Evolutionary conservation across 106 monocot genomes (phyloP), one percentile per base, ranked within the genome.

Genomic region (Amphibolis antarctica): DNA sequence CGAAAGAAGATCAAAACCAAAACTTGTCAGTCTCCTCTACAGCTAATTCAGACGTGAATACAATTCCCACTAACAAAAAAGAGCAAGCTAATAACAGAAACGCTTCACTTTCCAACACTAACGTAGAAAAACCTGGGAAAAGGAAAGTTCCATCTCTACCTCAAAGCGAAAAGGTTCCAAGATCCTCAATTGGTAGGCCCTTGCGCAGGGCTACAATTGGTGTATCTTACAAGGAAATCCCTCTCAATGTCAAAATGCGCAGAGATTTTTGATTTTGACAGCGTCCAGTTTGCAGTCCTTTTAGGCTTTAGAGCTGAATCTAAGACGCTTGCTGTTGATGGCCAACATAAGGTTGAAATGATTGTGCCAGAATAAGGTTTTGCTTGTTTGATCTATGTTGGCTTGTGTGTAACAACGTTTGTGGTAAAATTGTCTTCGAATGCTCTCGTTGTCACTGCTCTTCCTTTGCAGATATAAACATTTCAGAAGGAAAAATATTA

Each of bases 161-260:
- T 49, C 66, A 66, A 45, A 36, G 49, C 29, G 72, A 52, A 46
- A 71, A 48, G 5, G 9, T 11, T 29, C 17, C 58, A 46, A 81
- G 64, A 63, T 44, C 71, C 3, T 75, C 72, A 9, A 42, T 56
- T 27, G 75, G 69, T 27, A 82, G 85, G 66, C 82, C 82, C 23
- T 14, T 61, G 30, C 68, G 89, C 20, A 77, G 68, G 75, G 85
- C 89, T 12, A 77, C 73, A 31, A 78, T 70, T 61, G 76, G 82
- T 10, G 47, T 28, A 13, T 80, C 79, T 52, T 89, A 85, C 79
- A 80, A 82, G 75, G 89, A 85, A 71, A 19, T 7, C 5, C 75
- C 85, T 24, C 28, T 89, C 27, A 85, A 82, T 45, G 18, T 71
- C 50, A 89, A 89, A 62, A 66, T 89, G 77, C 31, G 88, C 62